Evolutionary conservation across 2,329 filamentous ascomycete species (phyloP).

Genomic region (Microdochium bolleyi): DNA sequence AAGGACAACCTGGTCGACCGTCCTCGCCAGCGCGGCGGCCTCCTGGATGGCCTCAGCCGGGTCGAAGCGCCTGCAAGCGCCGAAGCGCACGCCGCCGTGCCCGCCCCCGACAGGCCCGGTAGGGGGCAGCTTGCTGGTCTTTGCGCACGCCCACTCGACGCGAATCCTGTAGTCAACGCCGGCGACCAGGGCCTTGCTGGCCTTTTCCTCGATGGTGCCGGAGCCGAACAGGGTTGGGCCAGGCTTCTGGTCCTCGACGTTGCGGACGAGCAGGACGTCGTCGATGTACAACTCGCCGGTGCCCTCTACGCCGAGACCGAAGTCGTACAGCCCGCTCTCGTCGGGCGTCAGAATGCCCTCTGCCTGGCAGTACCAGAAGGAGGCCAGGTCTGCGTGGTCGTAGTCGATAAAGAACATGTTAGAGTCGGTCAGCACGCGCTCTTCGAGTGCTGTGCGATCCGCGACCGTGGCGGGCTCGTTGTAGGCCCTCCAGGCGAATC

Average conservation of each 20-base stretch:
- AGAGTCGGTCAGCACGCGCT: constrained; percentile 52
- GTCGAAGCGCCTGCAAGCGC: constrained; percentile 56
- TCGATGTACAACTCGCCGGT: constrained; percentile 55
- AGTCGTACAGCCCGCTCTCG: constrained; percentile 52
- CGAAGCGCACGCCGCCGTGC: constrained; percentile 58
- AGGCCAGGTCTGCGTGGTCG: constrained; percentile 51
- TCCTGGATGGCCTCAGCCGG: constrained; percentile 54
- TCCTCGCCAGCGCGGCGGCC: constrained; percentile 52
- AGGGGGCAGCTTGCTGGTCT: constrained; percentile 42
- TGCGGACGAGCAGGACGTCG: constrained; percentile 50
- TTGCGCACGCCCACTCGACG: neutral
- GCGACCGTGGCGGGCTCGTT: constrained; percentile 20
- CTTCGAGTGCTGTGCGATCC: constrained; percentile 30
- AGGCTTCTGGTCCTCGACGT: constrained; percentile 63
- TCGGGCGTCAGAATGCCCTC: constrained; percentile 41
- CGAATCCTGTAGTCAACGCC: neutral
- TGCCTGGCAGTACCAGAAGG: constrained; percentile 57
- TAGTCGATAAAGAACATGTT: constrained; percentile 67
- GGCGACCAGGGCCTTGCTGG: constrained; percentile 38
- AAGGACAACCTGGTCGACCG: constrained; percentile 59
- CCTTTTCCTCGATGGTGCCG: constrained; percentile 55
- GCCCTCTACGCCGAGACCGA: constrained; percentile 61
- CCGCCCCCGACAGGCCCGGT: constrained; percentile 42
- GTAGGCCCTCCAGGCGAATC: constrained; percentile 45
- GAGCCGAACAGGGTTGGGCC: constrained; percentile 62